Conservation (phyloP, 2,329 filamentous ascomycete genomes). For the Verticillium dahliae region DNA sequence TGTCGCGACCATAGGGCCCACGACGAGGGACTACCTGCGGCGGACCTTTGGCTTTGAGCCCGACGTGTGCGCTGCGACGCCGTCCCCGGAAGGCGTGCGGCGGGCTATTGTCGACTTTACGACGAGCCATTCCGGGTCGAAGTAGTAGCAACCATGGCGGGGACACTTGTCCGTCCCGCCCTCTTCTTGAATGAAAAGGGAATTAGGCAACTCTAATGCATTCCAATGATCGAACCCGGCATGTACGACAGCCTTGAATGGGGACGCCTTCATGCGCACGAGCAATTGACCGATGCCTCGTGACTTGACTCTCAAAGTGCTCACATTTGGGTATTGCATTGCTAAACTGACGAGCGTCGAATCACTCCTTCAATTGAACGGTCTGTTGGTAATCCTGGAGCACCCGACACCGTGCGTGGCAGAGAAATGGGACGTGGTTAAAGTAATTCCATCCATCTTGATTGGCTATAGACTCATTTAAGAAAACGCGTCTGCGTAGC, state of each 20-base stretch:
- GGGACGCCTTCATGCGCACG: too few species aligned
- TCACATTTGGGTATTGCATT: too few species aligned
- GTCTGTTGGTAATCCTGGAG: background rate
- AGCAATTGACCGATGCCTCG: too few species aligned
- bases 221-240: background rate
- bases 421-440: background rate
- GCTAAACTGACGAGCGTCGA: too few species aligned
- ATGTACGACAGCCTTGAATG: too few species aligned
- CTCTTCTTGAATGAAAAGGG: background rate
- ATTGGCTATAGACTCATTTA: conserved; percentile 3
- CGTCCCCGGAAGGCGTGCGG: conserved; percentile 73
- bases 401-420: background rate
- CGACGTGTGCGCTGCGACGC: conserved; percentile 74
- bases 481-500: background rate
- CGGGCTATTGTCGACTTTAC: conserved; percentile 54
- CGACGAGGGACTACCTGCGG: conserved; percentile 70
- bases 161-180: too few species aligned
- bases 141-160: background rate
- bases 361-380: too few species aligned
- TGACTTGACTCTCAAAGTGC: too few species aligned
- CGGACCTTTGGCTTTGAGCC: conserved; percentile 60
- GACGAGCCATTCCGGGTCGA: background rate
- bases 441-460: background rate
- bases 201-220: background rate
- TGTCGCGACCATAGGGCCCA: conserved; percentile 88